Conservation (phyloP, 2,329 filamentous ascomycete genomes). For the Trichoderma guizhouense region DNA sequence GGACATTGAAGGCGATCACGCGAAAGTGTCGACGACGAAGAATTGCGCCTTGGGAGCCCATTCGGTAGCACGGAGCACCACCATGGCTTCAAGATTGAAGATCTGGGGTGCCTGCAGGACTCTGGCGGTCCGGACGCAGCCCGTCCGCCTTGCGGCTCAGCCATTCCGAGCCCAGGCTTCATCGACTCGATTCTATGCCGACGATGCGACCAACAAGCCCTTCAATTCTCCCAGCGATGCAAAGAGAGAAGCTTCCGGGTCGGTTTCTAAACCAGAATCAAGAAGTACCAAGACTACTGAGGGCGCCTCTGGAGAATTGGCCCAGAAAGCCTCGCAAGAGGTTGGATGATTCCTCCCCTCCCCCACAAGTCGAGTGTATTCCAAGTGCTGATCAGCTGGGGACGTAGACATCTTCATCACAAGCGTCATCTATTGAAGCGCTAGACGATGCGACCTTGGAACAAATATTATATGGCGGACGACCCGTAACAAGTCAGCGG, state of each 20-base stretch:
- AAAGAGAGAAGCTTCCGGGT: background rate
- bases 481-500: conserved; percentile 27
- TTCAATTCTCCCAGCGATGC: conserved; percentile 22
- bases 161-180: conserved; percentile 25
- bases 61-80: conserved; percentile 22
- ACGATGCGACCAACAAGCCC: conserved; percentile 30
- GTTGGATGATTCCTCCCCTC: background rate
- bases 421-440: conserved; percentile 23
- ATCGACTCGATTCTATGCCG: conserved; percentile 31
- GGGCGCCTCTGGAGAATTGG: background rate
- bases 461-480: conserved; percentile 37
- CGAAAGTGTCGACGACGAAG: conserved; percentile 10
- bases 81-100: conserved; percentile 34
- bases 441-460: conserved; percentile 38
- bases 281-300: background rate
- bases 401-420: conserved; percentile 9
- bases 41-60: conserved; percentile 15
- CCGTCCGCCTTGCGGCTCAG: conserved; percentile 26
- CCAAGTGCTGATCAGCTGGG: background rate
- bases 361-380: background rate
- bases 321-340: background rate
- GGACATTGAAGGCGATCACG: conserved; percentile 9
- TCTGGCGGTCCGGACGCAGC: conserved; percentile 31
- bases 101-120: conserved; percentile 36
- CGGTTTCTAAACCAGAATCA: background rate